Evolutionary conservation across 331 rosid genomes (phyloP).

Genomic region (Quercus tomentella): DNA sequence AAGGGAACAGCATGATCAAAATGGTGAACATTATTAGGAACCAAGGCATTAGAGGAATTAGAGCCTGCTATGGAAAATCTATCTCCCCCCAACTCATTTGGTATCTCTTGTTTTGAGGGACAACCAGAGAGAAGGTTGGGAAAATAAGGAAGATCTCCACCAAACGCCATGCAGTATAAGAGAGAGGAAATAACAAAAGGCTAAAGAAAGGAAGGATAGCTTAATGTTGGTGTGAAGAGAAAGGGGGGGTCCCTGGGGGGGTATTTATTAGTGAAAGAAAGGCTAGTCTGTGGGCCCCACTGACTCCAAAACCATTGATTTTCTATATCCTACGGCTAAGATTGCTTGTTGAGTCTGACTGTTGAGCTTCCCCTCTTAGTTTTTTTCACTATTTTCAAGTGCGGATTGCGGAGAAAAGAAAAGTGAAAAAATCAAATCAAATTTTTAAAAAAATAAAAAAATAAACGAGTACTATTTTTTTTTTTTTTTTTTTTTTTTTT

Average conservation of each 20-base stretch:
- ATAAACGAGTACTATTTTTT: too few species aligned
- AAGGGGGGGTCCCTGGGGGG: slow-evolving; percentile 4
- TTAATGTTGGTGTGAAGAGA: slow-evolving; percentile 2
- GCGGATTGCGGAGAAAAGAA: not conserved
- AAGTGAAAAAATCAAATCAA: not conserved
- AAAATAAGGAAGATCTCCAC: slow-evolving; percentile 12
- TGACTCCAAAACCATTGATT: slow-evolving; percentile 13
- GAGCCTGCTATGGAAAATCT: slow-evolving; percentile 6
- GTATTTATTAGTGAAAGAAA: slow-evolving; percentile 16
- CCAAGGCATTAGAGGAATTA: not conserved
- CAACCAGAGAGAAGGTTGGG: slow-evolving; percentile 9
- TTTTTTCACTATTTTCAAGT: not conserved
- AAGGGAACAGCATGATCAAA: slow-evolving; percentile 9
- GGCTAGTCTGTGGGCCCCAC: not conserved
- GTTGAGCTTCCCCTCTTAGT: slow-evolving; percentile 26
- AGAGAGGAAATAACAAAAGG: not conserved
- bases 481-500: too few species aligned
- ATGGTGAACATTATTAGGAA: slow-evolving; percentile 15
- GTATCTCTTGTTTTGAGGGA: slow-evolving; percentile 14
- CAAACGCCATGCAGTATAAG: slow-evolving; percentile 32
- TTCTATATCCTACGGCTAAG: slow-evolving; percentile 37
- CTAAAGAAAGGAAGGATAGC: slow-evolving; percentile 24
- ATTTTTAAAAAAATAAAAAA: too few species aligned
- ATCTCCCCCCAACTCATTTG: not conserved
- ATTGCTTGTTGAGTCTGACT: slow-evolving; percentile 30